These are phyloP conservation scores for Yamadazyma epiphylla DNA, from an alignment of 1,139 yeast genomes.

Conservation along the genomic window DNA sequence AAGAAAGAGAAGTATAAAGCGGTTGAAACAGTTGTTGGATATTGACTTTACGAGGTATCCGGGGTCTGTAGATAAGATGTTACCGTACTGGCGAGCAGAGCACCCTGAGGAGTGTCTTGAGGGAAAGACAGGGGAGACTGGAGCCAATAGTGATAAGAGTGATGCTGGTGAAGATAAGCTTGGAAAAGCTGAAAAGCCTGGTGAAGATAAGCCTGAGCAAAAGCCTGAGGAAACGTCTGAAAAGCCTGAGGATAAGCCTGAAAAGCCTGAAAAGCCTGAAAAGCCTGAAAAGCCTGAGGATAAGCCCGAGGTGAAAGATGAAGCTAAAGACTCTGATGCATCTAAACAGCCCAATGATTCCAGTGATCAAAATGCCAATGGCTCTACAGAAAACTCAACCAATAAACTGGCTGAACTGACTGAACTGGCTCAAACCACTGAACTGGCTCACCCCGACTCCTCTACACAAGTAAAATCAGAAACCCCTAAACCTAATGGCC, in stretches of 20 bases:
- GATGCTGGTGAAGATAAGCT: constrained; percentile 3
- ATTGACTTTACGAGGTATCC: constrained; percentile 22
- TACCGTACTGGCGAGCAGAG: constrained; percentile 31
- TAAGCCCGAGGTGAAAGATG: constrained; percentile 4
- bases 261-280: background rate
- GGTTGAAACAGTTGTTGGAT: constrained; percentile 11
- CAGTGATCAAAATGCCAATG: background rate
- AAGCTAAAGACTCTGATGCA: constrained; percentile 7
- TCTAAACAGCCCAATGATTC: background rate
- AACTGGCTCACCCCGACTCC: too few relatives aligned
- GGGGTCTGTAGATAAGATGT: constrained; percentile 34
- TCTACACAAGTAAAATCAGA: constrained; percentile 1
- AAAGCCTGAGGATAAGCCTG: background rate
- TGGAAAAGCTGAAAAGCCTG: background rate
- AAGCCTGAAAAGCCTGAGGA: constrained; percentile 1
- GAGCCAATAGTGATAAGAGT: background rate
- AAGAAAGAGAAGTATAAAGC: constrained; percentile 29
- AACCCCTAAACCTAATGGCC: constrained; percentile 3
- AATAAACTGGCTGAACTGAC: constrained; percentile 1
- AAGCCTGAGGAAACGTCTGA: background rate
- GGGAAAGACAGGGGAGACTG: constrained; percentile 3
- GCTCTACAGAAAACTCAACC: constrained; percentile 1
- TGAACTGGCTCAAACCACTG: constrained; percentile 2
- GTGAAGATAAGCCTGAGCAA: constrained; percentile 1
- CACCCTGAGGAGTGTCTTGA: constrained; percentile 11